Conservation (phyloP, 305 asterid genomes). For the Petunia hybrid region DNA sequence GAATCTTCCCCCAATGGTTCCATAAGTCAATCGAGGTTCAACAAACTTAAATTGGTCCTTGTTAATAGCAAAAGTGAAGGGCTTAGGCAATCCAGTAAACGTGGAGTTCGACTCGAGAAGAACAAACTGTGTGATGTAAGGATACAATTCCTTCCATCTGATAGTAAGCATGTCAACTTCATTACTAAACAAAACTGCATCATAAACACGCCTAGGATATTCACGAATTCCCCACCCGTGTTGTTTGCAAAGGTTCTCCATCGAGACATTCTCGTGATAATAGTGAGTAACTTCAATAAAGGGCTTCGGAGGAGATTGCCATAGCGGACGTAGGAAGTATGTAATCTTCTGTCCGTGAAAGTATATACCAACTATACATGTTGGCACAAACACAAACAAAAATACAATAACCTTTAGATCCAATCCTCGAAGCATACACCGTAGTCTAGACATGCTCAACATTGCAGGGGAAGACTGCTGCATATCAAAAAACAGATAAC, state of each 20-base stretch:
- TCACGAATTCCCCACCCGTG: constrained; percentile 84
- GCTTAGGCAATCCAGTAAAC: constrained; percentile 74
- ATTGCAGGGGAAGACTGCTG: constrained; percentile 47
- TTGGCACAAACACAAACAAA: constrained; percentile 57
- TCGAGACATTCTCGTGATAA: constrained; percentile 66
- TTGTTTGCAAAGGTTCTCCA: constrained; percentile 76
- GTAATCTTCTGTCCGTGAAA: constrained; percentile 78
- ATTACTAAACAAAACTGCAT: constrained; percentile 79
- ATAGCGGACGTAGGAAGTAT: constrained; percentile 77
- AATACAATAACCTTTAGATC: constrained; percentile 58
- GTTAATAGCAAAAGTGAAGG: constrained; percentile 60
- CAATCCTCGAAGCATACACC: constrained; percentile 58
- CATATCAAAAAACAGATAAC: constrained; percentile 23
- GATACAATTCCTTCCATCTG: constrained; percentile 79
- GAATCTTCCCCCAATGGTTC: constrained; percentile 72
- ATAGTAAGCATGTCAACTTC: constrained; percentile 81
- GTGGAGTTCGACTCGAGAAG: constrained; percentile 85
- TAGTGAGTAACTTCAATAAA: constrained; percentile 69
- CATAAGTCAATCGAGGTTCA: constrained; percentile 74
- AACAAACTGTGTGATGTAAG: constrained; percentile 74
- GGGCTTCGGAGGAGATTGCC: constrained; percentile 88
- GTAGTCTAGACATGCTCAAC: constrained; percentile 53
- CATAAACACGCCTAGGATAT: constrained; percentile 78
- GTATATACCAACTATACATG: constrained; percentile 53
- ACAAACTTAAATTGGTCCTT: constrained; percentile 59